phyloP scores from a whole-genome alignment of 1,284 basidiomycete species.

The Puccinia triticina region DNA sequence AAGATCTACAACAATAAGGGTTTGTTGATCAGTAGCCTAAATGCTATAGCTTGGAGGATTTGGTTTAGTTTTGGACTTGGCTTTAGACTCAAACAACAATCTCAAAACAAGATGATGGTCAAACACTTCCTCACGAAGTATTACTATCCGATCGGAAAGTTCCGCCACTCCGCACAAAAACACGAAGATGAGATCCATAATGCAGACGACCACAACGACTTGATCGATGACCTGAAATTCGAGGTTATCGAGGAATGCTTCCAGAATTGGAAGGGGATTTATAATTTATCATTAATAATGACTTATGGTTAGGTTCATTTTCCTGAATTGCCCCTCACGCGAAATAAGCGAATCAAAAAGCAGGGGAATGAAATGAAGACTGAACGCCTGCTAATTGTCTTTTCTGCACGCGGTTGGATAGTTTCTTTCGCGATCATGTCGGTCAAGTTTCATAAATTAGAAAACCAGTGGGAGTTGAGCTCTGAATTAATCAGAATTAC shows the following conservation, averaged over 20 bases:
- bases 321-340: conserved; percentile 60
- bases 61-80: conserved; percentile 91
- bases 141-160: conserved; percentile 66
- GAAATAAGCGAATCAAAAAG: conserved; percentile 61
- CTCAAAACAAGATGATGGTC: conserved; percentile 83
- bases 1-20: background rate
- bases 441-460: conserved; percentile 82
- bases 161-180: conserved; percentile 53
- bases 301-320: conserved; percentile 72
- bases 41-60: conserved; percentile 81
- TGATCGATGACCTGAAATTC: conserved; percentile 62
- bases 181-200: background rate
- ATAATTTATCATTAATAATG: conserved; percentile 92
- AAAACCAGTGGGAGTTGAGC: conserved; percentile 83
- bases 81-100: conserved; percentile 78
- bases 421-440: conserved; percentile 71
- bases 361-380: background rate
- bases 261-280: conserved; percentile 88
- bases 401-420: background rate
- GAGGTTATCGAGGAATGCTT: conserved; percentile 86
- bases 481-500: conserved; percentile 85
- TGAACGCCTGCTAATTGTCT: background rate
- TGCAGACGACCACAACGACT: conserved; percentile 44
- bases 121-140: conserved; percentile 83
- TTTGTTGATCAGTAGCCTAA: conserved; percentile 71